A percentile compares a stretch with the other conserved stretches of the same genome.
Conservation (phyloP, 768 basidiomycete genomes). For the Psilocybe cubensis region DNA sequence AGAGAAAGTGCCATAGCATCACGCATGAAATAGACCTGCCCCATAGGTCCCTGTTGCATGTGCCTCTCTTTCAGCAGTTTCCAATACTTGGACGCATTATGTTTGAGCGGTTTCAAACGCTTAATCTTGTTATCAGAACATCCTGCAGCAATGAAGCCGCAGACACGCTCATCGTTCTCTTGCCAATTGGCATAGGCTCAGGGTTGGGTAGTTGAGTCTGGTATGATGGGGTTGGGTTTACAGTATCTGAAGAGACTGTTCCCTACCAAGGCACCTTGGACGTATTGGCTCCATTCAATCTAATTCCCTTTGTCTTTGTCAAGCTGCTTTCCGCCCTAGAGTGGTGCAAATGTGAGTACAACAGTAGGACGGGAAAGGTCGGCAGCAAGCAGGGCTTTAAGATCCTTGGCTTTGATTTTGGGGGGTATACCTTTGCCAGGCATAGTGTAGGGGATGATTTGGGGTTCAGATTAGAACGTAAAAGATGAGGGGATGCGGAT, state of each 20-base stretch:
- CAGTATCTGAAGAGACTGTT: too few relatives aligned
- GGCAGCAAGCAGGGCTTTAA: too few relatives aligned
- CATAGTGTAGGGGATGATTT: too few relatives aligned
- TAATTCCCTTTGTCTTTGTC: neutral
- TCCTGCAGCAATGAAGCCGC: neutral
- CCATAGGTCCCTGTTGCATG: conserved; percentile 19
- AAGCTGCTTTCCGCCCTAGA: neutral
- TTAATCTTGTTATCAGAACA: neutral
- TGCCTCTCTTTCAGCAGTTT: conserved; percentile 6
- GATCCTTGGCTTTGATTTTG: too few relatives aligned
- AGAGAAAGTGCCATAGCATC: conserved; percentile 3
- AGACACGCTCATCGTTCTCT: conserved; percentile 8
- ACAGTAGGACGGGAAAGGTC: neutral
- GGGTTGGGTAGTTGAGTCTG: neutral
- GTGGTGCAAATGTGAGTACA: neutral
- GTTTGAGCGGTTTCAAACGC: neutral
- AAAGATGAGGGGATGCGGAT: too few relatives aligned
- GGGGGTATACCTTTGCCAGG: too few relatives aligned
- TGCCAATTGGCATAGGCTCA: conserved; percentile 15
- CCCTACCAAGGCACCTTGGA: neutral
- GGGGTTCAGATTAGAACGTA: too few relatives aligned
- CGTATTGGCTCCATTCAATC: neutral
- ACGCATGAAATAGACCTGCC: conserved; percentile 19
- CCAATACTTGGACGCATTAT: conserved; percentile 11
- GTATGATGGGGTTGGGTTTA: neutral